Conservation (phyloP, 2,329 filamentous ascomycete species). For the Rhynchosporium graminicola region DNA sequence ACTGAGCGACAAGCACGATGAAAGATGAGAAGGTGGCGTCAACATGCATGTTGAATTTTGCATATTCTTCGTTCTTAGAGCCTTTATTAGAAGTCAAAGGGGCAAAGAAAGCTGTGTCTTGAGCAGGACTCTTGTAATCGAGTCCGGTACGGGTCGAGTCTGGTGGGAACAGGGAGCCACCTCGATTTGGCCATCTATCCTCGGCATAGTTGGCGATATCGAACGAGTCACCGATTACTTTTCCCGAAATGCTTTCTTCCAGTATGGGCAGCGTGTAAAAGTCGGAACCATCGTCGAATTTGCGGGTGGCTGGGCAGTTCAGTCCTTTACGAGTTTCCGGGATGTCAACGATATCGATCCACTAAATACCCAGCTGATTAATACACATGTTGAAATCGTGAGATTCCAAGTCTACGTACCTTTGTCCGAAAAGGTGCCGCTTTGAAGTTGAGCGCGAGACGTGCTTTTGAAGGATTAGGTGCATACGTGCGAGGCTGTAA, state of each 20-base stretch:
- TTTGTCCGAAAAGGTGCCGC: constrained; percentile 47
- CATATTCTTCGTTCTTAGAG: constrained; percentile 40
- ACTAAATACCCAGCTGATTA: background rate
- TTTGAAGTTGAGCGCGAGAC: constrained; percentile 53
- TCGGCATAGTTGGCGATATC: constrained; percentile 54
- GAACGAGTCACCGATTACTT: constrained; percentile 60
- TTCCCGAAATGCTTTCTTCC: constrained; percentile 45
- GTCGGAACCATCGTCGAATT: constrained; percentile 56
- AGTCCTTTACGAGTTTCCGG: constrained; percentile 49
- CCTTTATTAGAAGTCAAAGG: constrained; percentile 42
- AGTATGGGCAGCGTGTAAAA: constrained; percentile 63
- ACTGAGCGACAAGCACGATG: constrained; percentile 43
- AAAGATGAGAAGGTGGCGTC: constrained; percentile 56
- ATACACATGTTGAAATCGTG: background rate
- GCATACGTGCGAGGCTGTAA: constrained; percentile 19
- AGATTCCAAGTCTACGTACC: background rate
- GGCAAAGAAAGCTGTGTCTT: constrained; percentile 38
- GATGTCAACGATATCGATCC: constrained; percentile 56
- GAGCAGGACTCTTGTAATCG: constrained; percentile 43
- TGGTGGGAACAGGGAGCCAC: constrained; percentile 12
- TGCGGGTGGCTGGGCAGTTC: constrained; percentile 51
- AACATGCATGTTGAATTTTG: constrained; percentile 54
- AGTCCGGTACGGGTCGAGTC: constrained; percentile 34
- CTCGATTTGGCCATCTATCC: constrained; percentile 7
- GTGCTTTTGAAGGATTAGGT: constrained; percentile 54